Base-by-base conservation (phyloP, 176 grass and related monocot genomes). In the Carex parvula region DNA sequence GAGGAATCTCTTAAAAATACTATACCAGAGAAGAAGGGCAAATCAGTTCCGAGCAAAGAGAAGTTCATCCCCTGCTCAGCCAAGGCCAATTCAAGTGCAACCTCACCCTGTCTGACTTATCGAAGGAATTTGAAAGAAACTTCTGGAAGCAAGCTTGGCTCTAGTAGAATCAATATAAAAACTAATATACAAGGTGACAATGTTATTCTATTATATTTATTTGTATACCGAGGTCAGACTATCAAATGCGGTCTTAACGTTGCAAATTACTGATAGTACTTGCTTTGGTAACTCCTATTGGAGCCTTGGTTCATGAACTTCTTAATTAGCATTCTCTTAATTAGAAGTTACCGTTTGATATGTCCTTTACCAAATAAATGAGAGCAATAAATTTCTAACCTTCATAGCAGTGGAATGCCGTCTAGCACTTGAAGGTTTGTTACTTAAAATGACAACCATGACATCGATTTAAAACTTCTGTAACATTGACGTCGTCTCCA, bases 21-120 rank as follows among this genome's bases (percentile, higher is more conserved):
- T 50, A 73, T 73, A 73, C 41, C 70, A 24, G 41, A 73, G n/a
- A 48, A 67, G 64, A 67, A 46, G 18, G 70, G 20, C 8, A 73
- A 52, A 50, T 50, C 8, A 15, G 20, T 73, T 50, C 24, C 42
- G 3, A 73, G n/a, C 9, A 24, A 50, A 50, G 20, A 24, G 29
- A 33, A 35, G 11, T 13, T 46, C 41, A 22, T 48, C 2, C 18
- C 70, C 70, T n/a, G 41, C 70, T 22, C 70, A 12, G 41, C 9
- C 70, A 73, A 73, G 70, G 41, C 8, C 39, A 48, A 50, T 24
- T 73, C n/a, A 73, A 50, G 70, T 73, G 41, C 70, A 73, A 50
- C 70, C 39, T 22, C 4, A 20, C 42, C 13, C 8, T 1, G n/a
- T 73, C 48, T 73, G 18, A 73, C 70, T 73, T 50, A 73, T 14